Conservation (phyloP, 345 rosid species). For the Heritiera fomes region DNA sequence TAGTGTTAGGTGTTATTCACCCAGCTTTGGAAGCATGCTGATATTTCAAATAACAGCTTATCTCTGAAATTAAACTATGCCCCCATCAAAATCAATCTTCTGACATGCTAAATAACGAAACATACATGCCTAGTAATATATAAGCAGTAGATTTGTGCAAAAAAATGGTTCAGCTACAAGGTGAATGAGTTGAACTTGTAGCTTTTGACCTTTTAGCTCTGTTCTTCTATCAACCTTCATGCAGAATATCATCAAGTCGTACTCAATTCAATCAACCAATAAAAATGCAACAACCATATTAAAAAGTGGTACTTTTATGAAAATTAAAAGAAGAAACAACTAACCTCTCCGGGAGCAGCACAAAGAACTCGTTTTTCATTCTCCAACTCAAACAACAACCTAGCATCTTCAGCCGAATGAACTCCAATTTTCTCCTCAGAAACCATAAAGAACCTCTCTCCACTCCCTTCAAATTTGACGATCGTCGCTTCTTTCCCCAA, state of each 20-base stretch:
- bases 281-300: background rate
- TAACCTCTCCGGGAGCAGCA: conserved; percentile 81
- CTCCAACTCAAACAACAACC: conserved; percentile 60
- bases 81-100: background rate
- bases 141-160: background rate
- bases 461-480: conserved; percentile 59
- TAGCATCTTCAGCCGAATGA: conserved; percentile 89
- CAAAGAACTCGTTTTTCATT: conserved; percentile 67
- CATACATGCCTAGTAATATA: background rate
- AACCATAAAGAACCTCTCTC: conserved; percentile 77
- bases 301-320: background rate
- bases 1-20: background rate
- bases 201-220: background rate
- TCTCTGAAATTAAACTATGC: background rate
- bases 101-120: background rate
- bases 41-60: background rate
- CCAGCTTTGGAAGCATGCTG: background rate
- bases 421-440: conserved; percentile 57
- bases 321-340: conserved; percentile 4
- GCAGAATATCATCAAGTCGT: background rate
- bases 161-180: background rate
- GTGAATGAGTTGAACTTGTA: conserved; percentile 6
- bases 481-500: conserved; percentile 69
- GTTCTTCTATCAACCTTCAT: background rate
- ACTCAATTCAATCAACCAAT: background rate